Evolutionary conservation across 306 rosid species (phyloP), one percentile per base, ranked within the genome.

Genomic region (Vachellia collinsii): DNA sequence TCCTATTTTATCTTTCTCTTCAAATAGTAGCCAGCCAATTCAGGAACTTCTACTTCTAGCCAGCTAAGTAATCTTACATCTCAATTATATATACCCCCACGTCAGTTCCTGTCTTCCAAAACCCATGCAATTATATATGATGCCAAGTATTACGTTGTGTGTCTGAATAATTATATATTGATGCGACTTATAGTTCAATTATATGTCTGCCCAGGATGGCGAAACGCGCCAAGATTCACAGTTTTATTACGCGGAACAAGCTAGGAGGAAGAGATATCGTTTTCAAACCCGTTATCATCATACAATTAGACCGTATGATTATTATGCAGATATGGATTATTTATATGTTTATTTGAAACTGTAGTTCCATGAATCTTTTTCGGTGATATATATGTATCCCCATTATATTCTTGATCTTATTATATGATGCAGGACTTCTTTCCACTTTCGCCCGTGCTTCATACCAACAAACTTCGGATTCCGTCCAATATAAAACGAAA

Each of bases 1-100:
- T 85, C 85, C 88, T 80, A 79, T 56, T 56, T 56, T 56, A 14
- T 69, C 70, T 29, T 56, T 56, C 11, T 69, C 70, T 47, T 34
- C 25, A 56, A 11, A 50, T 81, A 63, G 34, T 29, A 29, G 34
- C 34, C 34, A 29, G 50, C 76, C 36, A 68, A 41, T 79, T 77
- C 71, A 63, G 39, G 34, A n/a, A 61, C 77, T 83, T 72, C 47
- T 48, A 48, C 8, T 70, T 75, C 71, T 62, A 20, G 46, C 58
- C 61, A 29, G 17, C 54, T 80, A 83, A 77, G 80, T 78, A 29
- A 36, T 51, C 48, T 66, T 66, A 38, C 70, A 37, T 17, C 53
- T 41, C 73, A 42, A 68, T 68, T 68, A 20, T 74, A 43, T 20
- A 29, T 29, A 29, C 56, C 72, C 38, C 38, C 11, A 43, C 50